Conservation (phyloP, 805 yeast species). For the Kuraishia piskuri region DNA sequence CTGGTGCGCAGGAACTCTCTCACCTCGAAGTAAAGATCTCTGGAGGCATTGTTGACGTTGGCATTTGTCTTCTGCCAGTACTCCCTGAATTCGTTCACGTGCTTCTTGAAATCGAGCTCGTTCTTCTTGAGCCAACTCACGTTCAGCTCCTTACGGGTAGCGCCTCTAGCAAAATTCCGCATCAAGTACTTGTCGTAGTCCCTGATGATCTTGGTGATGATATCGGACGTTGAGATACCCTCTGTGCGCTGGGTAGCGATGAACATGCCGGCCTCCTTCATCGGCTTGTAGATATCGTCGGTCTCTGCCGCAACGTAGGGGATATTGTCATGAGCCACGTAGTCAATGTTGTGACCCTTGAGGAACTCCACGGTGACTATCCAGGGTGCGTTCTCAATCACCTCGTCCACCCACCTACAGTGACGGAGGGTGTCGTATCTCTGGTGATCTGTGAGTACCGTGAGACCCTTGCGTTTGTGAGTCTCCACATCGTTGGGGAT, state of each 20-base stretch:
- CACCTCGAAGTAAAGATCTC: constrained; percentile 79
- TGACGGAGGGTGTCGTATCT: constrained; percentile 87
- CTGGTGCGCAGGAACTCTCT: constrained; percentile 52
- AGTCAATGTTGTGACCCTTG: constrained; percentile 75
- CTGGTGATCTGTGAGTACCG: constrained; percentile 83
- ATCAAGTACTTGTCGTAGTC: constrained; percentile 95
- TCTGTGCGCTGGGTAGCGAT: constrained; percentile 94
- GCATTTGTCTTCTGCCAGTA: constrained; percentile 74
- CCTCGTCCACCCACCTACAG: constrained; percentile 98
- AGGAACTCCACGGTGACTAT: constrained; percentile 78
- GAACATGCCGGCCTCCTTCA: constrained; percentile 85
- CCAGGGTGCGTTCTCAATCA: constrained; percentile 94
- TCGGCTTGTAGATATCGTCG: constrained; percentile 89
- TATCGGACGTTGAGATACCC: constrained; percentile 92
- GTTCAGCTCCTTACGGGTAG: constrained; percentile 90
- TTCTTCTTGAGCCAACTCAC: constrained; percentile 97
- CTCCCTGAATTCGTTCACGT: constrained; percentile 77
- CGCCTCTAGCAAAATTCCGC: constrained; percentile 97
- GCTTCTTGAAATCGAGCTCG: constrained; percentile 89
- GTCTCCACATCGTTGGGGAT: constrained; percentile 87
- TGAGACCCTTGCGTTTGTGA: constrained; percentile 86
- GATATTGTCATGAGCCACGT: constrained; percentile 95
- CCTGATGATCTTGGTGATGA: constrained; percentile 87
- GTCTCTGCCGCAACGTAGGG: constrained; percentile 88
- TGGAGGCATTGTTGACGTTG: constrained; percentile 61